Base-by-base conservation (phyloP, 2,329 filamentous ascomycete genomes). In the Didymosphaeria variabile region DNA sequence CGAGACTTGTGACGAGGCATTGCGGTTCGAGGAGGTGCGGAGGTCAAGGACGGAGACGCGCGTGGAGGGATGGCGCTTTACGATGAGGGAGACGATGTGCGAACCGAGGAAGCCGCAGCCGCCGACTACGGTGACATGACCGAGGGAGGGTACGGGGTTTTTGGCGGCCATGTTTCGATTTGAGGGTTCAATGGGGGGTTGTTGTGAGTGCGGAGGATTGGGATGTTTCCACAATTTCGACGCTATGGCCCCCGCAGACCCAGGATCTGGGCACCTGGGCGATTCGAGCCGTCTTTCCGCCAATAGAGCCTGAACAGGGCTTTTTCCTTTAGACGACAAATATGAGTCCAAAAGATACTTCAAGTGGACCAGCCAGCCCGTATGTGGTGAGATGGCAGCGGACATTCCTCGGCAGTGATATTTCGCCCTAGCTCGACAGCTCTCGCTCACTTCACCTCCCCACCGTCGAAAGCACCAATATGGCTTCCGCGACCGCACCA, bases 31-130 rank as follows among this genome's bases (percentile, higher is more conserved):
- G 44, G 72, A 77, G 29, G 79, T 77, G 68, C 80, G 77, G 61
- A 84, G 74, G 68, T 83, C 82, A 68, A 85, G 78, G 15, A 83
- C 81, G 32, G 80, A 79, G 64, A 85, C 71, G 58, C 79, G 78
- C 42, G 77, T 77, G 65, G 79, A 76, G 15, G 81, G 80, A 60
- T 79, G 75, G 46, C 69, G 71, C 62, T 73, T 69, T 46, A 73
- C 72, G 38, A 85, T 79, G 57, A 83, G 77, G 53, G 77, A 77
- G 56, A 85, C 83, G 59, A 86, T 83, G 69, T 84, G 82, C 61
- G 79, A 74, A 34, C 84, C 84, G 5, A 86, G 73, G 64, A 85
- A 85, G 23, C 84, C 83, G 60, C 82, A 82, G 52, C 83, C 83
- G 56, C 83, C 83, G 31, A 83, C 79, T 29, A 85, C 79, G 19